Base-by-base conservation (phyloP, 306 rosid genomes). In the Vicia villosa region DNA sequence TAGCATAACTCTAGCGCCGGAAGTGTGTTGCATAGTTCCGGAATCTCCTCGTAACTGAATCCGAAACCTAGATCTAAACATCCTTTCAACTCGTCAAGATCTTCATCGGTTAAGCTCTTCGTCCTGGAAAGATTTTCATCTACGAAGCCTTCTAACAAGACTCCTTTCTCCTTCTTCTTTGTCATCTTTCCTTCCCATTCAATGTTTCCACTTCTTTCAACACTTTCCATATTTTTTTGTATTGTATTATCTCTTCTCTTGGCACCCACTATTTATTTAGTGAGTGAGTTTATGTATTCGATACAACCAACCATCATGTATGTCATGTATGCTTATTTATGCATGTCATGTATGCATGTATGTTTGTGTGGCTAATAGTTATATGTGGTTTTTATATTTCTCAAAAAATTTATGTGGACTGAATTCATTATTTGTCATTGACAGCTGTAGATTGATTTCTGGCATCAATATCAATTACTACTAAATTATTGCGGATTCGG, bases 11-110 rank as follows among this genome's bases (percentile, higher is more conserved):
- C 93, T 0, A 92, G 88, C 2, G 96, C 98, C 0, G 96, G 98
- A 74, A 92, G 84, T 0, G 96, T 92, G 84, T 88, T 92, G 26
- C 92, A 83, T 10, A 92, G 89, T 87, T 87, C 92, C 0, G 96
- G 98, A 68, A 92, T 92, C 77, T 92, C 96, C 1, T 92, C 87
- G 19, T 92, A 92, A 73, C 87, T 86, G 83, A 92, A 92, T 1
- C 96, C 96, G 52, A 92, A 92, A 8, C 98, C 96, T 3, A 90
- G 91, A 89, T 92, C 96, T 75, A 88, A 78, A 47, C 98, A 86
- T 0, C 98, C 96, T 42, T 88, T 93, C 5, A 92, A 83, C 77
- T 90, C 98, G 8, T 85, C 96, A 0, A 92, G 91, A 82, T 90
- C 96, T 0, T 92, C 96, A 11, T 88, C 96, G 1, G 91, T 89